phyloP scores from a whole-genome alignment of 2,329 filamentous ascomycete species.

The Colletotrichum falcatum region DNA sequence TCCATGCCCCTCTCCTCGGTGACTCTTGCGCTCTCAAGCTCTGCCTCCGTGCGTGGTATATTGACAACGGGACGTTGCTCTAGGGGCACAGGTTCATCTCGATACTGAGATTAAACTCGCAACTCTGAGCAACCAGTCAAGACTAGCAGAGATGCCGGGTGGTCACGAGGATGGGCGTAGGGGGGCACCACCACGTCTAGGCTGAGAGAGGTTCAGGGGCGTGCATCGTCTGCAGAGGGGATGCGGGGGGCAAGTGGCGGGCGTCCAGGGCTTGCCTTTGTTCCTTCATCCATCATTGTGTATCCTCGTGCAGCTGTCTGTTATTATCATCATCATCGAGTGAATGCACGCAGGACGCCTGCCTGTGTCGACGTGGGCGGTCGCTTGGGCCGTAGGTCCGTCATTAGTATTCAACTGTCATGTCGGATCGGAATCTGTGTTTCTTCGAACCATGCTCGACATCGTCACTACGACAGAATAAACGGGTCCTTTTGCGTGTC shows the following conservation, averaged over 20 bases:
- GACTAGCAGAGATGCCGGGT: neutral
- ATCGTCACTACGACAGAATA: neutral
- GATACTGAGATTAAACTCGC: neutral
- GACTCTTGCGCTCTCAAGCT: neutral
- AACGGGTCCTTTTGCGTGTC: neutral
- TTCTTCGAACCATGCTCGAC: neutral
- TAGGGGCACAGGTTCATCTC: neutral
- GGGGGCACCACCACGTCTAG: neutral
- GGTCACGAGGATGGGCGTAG: neutral
- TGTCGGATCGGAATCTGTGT: neutral
- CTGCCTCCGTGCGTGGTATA: neutral
- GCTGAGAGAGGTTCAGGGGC: neutral
- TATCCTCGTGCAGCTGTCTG: neutral
- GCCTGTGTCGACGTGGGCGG: neutral
- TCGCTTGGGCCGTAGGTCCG: too few relatives aligned
- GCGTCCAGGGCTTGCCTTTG: neutral
- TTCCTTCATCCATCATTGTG: neutral
- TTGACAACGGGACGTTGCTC: neutral
- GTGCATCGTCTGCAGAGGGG: neutral
- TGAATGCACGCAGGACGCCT: too few relatives aligned
- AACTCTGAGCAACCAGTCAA: neutral
- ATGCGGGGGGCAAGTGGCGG: neutral
- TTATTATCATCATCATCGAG: fast-evolving
- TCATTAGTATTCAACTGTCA: neutral
- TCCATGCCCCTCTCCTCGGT: too few relatives aligned